Evolutionary conservation across 345 rosid genomes (phyloP).

Genomic region (Salix caprea): DNA sequence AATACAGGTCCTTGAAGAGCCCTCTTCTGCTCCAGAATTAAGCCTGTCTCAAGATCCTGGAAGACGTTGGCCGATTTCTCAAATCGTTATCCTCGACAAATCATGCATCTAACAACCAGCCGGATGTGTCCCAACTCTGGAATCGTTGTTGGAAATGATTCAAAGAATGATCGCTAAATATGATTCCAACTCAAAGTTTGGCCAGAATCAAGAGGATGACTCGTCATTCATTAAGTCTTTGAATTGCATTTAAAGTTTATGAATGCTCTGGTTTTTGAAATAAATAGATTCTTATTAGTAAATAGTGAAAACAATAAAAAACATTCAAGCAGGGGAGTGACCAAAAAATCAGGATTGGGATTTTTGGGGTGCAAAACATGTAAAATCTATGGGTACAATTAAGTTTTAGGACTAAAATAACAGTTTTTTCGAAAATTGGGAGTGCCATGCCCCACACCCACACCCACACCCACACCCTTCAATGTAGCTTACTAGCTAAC

Average conservation of each 20-base stretch:
- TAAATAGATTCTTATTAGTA: no score
- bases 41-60: constrained; percentile 23
- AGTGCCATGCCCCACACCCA: no score
- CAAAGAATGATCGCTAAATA: constrained; percentile 37
- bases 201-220: constrained; percentile 37
- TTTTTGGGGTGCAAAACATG: no score
- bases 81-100: constrained; percentile 14
- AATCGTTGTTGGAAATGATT: constrained; percentile 57
- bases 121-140: constrained; percentile 44
- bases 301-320: no score
- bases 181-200: constrained; percentile 40
- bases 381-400: no score
- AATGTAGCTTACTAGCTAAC: no score
- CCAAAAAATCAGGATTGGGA: no score
- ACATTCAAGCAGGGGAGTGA: no score
- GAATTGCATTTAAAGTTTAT: constrained; percentile 39
- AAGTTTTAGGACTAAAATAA: no score
- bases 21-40: constrained; percentile 2
- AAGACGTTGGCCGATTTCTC: constrained; percentile 49
- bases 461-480: no score
- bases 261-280: neutral
- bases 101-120: constrained; percentile 21
- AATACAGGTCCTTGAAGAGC: neutral
- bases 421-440: no score
- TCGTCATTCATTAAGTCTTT: constrained; percentile 40